Evolutionary conservation across 2,329 filamentous ascomycete species (phyloP), one percentile per base, ranked within the genome.

Genomic region (Phoma herbarum): DNA sequence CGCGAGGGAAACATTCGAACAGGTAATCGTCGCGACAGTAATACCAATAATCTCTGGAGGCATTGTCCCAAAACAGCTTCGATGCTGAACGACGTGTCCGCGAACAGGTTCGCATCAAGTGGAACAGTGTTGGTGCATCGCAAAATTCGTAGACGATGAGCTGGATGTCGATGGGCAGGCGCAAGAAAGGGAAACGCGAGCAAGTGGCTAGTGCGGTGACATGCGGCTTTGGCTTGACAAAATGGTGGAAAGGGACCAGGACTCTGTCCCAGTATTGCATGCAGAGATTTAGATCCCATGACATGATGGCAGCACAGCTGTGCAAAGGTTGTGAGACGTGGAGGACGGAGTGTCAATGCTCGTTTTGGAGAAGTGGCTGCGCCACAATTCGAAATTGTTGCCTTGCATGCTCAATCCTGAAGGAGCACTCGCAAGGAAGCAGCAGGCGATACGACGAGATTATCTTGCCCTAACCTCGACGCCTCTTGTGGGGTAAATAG

Each of bases 151-250:
- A 70, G 37, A 72, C 65, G 12, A 64, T 57, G 57, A 68, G 61
- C 45, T 70, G 67, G 26, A 71, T 55, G 44, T 72, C 69, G 48
- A 63, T 46, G 8, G 67, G 69, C 5, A 72, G 64, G 42, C 54
- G 60, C 18, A 71, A 35, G 48, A 72, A 65, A 9, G 52, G 62
- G 6, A 66, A 68, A 22, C 2, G 39, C 28, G 25, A 4, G 16
- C 26, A 14, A 22, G 28, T 18, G 3, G 16, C 7, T 23, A 1
- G 29, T 46, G 51, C 14, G 14, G 11, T 22, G 12, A 25, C 31
- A 18, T 39, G 42, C n/a, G 42, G 20, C n/a, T 37, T 23, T n/a
- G 42, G 29, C 7, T n/a, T 39, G 10, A 53, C 51, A n/a, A 53
- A 53, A 23, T 53, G 41, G 14, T 53, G 18, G 25, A 53, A 53